Evolutionary conservation across 495 filamentous ascomycete genomes (phyloP).

Genomic region (Cercophora newfieldiana): DNA sequence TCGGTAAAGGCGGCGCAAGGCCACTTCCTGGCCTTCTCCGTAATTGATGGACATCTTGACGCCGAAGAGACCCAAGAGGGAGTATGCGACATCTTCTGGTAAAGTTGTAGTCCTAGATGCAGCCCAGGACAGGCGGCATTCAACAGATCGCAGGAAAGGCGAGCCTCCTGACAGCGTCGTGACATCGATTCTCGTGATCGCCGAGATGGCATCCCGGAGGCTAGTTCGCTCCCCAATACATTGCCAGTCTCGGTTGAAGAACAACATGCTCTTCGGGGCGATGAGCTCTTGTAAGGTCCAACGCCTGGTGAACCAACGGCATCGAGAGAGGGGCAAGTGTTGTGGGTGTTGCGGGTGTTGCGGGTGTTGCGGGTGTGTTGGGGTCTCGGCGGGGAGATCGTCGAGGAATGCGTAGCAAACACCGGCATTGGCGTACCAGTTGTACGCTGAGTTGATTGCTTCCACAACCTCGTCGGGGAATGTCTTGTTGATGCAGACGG

Average conservation of each 20-base stretch:
- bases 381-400: not conserved
- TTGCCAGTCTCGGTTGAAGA: not conserved
- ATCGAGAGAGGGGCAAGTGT: not conserved
- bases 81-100: not conserved
- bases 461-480: not conserved
- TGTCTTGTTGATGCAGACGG: conserved; percentile 10
- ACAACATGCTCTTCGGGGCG: not conserved
- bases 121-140: not conserved
- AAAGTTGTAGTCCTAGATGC: not conserved
- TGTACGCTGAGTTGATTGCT: conserved; percentile 4
- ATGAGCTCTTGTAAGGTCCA: conserved; percentile 10
- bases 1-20: too few relatives aligned
- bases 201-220: not conserved
- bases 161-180: not conserved
- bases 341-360: not conserved
- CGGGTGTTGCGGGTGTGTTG: too few relatives aligned
- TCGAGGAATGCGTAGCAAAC: not conserved
- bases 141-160: not conserved
- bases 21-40: not conserved
- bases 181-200: not conserved
- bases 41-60: not conserved
- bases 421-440: not conserved
- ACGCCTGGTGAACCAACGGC: not conserved
- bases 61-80: not conserved
- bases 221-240: not conserved